Conservation (phyloP, 2,329 filamentous ascomycete genomes). For the Venturia aucupariae region DNA sequence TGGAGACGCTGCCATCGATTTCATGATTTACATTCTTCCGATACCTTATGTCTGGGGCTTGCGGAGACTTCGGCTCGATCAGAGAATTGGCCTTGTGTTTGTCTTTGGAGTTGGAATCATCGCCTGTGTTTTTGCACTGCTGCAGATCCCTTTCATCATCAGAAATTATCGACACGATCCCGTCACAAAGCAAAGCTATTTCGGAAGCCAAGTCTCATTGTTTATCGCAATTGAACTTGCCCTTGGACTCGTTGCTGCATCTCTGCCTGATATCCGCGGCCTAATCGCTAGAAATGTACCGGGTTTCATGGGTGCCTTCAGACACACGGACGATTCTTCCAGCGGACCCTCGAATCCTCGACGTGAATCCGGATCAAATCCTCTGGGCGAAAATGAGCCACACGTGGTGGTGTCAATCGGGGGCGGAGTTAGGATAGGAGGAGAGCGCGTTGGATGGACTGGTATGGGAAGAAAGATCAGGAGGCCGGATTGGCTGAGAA, state of each 20-base stretch:
- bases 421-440: conserved; percentile 4
- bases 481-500: conserved; percentile 10
- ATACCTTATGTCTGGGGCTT: conserved; percentile 14
- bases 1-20: conserved; percentile 13
- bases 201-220: conserved; percentile 10
- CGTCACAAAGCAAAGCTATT: conserved; percentile 8
- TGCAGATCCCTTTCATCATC: conserved; percentile 15
- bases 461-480: conserved; percentile 1
- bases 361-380: background rate
- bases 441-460: background rate
- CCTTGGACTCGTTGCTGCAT: conserved; percentile 9
- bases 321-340: conserved; percentile 11
- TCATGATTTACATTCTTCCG: conserved; percentile 11
- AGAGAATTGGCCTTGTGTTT: conserved; percentile 11
- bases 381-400: background rate
- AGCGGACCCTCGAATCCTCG: background rate
- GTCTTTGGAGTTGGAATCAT: conserved; percentile 13
- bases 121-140: conserved; percentile 13
- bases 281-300: conserved; percentile 12
- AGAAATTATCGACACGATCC: conserved; percentile 11
- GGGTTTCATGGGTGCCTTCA: conserved; percentile 11
- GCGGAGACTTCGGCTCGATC: conserved; percentile 4
- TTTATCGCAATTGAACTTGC: conserved; percentile 14
- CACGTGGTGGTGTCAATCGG: background rate
- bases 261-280: conserved; percentile 12